Percentiles rank a stretch among this genome's conserved stretches.
Conservation (phyloP, 208 protist genomes). For the Herpetomonas tarakana region DNA sequence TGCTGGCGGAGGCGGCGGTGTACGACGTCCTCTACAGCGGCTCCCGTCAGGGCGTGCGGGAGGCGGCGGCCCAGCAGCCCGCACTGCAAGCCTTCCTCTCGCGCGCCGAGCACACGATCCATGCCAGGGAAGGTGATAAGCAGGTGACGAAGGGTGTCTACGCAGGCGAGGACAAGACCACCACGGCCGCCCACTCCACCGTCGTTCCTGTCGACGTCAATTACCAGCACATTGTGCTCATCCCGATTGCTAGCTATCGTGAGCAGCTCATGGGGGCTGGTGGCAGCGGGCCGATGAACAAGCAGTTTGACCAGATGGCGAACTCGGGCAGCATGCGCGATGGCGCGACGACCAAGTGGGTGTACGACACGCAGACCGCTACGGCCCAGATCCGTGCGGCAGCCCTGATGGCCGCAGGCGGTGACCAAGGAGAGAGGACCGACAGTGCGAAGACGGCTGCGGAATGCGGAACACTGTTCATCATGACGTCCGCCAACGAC, state of each 20-base stretch:
- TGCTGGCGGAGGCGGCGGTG: constrained; percentile 7
- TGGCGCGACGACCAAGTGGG: constrained; percentile 18
- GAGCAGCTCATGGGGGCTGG: constrained; percentile 25
- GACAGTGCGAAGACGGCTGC: too few species aligned
- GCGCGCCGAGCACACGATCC: constrained; percentile 4
- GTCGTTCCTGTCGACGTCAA: constrained; percentile 44
- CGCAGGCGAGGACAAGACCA: neutral
- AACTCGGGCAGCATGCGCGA: constrained; percentile 45
- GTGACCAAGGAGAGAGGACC: too few species aligned
- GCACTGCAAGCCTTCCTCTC: constrained; percentile 10
- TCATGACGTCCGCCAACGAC: constrained; percentile 73
- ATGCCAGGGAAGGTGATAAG: neutral
- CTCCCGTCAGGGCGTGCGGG: constrained; percentile 5
- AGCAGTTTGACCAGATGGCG: constrained; percentile 14
- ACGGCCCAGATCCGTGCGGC: constrained; percentile 13
- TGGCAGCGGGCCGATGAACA: neutral
- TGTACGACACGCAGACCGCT: constrained; percentile 40
- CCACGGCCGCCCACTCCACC: neutral
- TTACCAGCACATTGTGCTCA: constrained; percentile 56
- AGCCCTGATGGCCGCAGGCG: too few species aligned
- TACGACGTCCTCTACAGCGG: constrained; percentile 64
- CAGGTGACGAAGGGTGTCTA: neutral
- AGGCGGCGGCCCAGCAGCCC: constrained; percentile 4
- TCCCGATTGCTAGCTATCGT: constrained; percentile 46
- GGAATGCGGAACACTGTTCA: constrained; percentile 43